Evolutionary conservation across 2,329 filamentous ascomycete species (phyloP).

Genomic region (Penicillium hordei): DNA sequence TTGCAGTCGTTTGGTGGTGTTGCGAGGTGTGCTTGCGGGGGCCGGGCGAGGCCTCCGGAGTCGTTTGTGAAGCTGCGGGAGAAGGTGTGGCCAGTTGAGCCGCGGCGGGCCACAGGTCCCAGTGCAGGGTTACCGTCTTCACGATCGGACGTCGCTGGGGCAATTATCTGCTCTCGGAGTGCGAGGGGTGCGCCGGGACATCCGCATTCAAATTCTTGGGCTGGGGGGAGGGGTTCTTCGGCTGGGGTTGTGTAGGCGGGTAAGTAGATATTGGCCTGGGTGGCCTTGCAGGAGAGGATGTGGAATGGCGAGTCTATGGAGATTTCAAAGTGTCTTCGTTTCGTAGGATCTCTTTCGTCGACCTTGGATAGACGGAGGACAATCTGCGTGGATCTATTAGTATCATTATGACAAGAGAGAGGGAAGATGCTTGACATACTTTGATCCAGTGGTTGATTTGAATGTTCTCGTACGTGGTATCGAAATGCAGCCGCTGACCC

Average conservation of each 20-base stretch:
- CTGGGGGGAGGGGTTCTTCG: conserved; percentile 50
- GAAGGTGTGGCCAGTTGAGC: conserved; percentile 23
- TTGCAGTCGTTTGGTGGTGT: conserved; percentile 48
- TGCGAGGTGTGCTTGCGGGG: conserved; percentile 51
- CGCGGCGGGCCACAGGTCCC: conserved; percentile 18
- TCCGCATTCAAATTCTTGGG: conserved; percentile 61
- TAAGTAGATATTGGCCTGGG: conserved; percentile 80
- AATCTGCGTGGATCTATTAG: conserved; percentile 57
- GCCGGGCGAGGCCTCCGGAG: conserved; percentile 45
- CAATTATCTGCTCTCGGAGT: conserved; percentile 24
- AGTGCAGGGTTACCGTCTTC: conserved; percentile 30
- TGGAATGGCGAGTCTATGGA: conserved; percentile 95
- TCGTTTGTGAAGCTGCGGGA: conserved; percentile 42
- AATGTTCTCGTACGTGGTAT: conserved; percentile 91
- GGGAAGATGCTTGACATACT: conserved; percentile 50
- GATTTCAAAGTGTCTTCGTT: conserved; percentile 89
- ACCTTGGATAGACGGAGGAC: conserved; percentile 87
- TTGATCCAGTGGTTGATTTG: conserved; percentile 97
- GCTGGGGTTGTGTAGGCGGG: conserved; percentile 72
- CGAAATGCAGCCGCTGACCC: conserved; percentile 70
- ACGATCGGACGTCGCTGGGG: conserved; percentile 24
- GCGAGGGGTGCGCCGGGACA: conserved; percentile 64
- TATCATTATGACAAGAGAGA: conserved; percentile 3
- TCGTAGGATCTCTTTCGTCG: conserved; percentile 73
- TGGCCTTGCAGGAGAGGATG: conserved; percentile 89